phyloP scores from a whole-genome alignment of 208 protist genomes.

The Porcisia deanei region DNA sequence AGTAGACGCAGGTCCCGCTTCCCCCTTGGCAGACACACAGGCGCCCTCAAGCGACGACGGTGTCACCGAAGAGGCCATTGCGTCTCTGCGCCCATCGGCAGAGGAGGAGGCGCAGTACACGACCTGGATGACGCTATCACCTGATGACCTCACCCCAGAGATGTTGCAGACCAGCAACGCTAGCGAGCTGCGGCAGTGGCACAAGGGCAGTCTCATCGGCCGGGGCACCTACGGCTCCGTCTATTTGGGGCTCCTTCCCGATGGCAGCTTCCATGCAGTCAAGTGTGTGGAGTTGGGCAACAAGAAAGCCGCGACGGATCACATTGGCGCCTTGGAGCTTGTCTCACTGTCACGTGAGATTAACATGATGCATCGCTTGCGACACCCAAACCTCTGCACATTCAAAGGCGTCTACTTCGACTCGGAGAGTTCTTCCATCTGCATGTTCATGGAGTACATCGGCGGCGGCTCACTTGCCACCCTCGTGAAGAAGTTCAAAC shows the following conservation, averaged over 20 bases:
- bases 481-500: constrained; percentile 89
- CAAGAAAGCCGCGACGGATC: constrained; percentile 27
- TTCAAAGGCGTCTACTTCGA: constrained; percentile 90
- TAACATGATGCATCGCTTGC: constrained; percentile 89
- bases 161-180: constrained; percentile 88
- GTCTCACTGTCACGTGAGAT: constrained; percentile 91
- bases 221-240: constrained; percentile 91
- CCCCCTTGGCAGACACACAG: not conserved
- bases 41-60: constrained; percentile 9
- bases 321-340: constrained; percentile 75
- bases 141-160: constrained; percentile 75
- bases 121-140: constrained; percentile 63
- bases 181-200: constrained; percentile 64
- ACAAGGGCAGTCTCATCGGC: constrained; percentile 83
- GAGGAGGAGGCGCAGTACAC: constrained; percentile 85
- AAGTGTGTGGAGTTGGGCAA: constrained; percentile 84
- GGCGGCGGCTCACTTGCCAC: constrained; percentile 85
- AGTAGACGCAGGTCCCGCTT: not conserved
- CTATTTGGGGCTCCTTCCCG: constrained; percentile 84
- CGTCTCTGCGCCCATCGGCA: constrained; percentile 49
- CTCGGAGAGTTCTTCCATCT: constrained; percentile 52
- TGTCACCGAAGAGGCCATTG: constrained; percentile 27
- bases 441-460: constrained; percentile 95
- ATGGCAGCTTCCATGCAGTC: constrained; percentile 87
- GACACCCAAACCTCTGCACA: constrained; percentile 90